Evolutionary conservation across 768 basidiomycete species (phyloP), one percentile per base, ranked within the genome.

Genomic region (Candolleomyces aberdarensis): DNA sequence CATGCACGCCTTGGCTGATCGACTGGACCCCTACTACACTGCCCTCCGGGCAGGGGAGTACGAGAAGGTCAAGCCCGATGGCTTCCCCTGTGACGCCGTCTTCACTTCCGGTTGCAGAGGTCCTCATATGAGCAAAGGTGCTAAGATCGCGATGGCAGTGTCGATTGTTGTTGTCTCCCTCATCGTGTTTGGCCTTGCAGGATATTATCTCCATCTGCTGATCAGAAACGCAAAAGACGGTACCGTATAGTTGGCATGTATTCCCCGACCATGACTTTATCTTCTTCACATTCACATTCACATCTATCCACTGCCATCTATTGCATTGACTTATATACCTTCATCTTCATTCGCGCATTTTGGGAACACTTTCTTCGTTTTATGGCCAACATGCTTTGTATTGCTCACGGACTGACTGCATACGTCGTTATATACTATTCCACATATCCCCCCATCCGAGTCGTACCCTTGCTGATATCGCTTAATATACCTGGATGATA

Each of bases 21-120:
- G 76, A 26, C 71, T 69, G 19, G 92, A 95, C 64, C 94, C 94
- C 0, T 94, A 80, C 75, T 97, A 85, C 71, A 91, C 89, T 15
- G 74, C 80, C 6, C 75, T 96, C 32, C 75, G 85, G 70, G 84
- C 82, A 1, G 92, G 92, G 32, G 81, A 81, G 55, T 91, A 90
- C 69, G 80, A 75, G 5, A 80, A 79, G 59, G 80, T 82, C 44
- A 80, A 77, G 64, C 92, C 92, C 0, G 70, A 75, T 7, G 92
- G 91, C 39, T 72, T 77, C 61, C 95, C 94, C 2, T 96, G 94
- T 70, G 94, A 96, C 64, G 79, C 80, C 41, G 93, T 81, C 15
- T 84, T 91, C 67, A 70, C 72, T 20, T 72, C 77, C 11, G 83
- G 82, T 4, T 89, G 87, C 63, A 65, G 71, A 59, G 73, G 75